Evolutionary conservation across 805 yeast species (phyloP).

Genomic region (Candida railenensis): DNA sequence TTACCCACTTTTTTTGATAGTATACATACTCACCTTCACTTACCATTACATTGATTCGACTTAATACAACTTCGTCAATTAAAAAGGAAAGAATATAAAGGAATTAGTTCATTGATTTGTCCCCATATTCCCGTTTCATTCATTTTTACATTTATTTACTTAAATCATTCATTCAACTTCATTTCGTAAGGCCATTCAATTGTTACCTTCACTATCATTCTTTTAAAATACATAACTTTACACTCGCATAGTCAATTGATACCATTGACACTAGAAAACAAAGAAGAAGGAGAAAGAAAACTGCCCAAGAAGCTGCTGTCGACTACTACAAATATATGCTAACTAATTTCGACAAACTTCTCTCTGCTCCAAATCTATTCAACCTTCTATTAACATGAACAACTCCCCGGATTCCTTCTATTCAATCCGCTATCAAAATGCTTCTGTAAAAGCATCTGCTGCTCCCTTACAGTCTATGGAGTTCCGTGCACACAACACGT

Average conservation of each 20-base stretch:
- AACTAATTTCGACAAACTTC: background rate
- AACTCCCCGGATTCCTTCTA: constrained; percentile 33
- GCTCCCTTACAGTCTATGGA: constrained; percentile 46
- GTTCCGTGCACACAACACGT: constrained; percentile 41
- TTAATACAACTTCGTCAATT: background rate
- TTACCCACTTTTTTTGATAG: background rate
- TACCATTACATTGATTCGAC: no score
- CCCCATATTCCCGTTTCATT: background rate
- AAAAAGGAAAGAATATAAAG: background rate
- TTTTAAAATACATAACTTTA: background rate
- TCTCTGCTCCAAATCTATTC: background rate
- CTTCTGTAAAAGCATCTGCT: constrained; percentile 37
- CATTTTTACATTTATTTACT: no score
- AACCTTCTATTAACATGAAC: constrained; percentile 4
- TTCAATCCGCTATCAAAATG: constrained; percentile 29
- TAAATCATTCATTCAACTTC: background rate
- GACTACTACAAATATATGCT: background rate
- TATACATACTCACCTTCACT: no score
- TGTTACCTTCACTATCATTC: background rate
- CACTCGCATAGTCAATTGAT: background rate
- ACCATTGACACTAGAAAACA: background rate
- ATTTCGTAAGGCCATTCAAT: background rate
- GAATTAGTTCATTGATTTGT: background rate
- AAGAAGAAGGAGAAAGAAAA: background rate
- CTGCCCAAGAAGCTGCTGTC: background rate